These are phyloP conservation scores for Erigeron philadelphicus DNA, from an alignment of 140 eudicot species.

Conservation along the genomic window DNA sequence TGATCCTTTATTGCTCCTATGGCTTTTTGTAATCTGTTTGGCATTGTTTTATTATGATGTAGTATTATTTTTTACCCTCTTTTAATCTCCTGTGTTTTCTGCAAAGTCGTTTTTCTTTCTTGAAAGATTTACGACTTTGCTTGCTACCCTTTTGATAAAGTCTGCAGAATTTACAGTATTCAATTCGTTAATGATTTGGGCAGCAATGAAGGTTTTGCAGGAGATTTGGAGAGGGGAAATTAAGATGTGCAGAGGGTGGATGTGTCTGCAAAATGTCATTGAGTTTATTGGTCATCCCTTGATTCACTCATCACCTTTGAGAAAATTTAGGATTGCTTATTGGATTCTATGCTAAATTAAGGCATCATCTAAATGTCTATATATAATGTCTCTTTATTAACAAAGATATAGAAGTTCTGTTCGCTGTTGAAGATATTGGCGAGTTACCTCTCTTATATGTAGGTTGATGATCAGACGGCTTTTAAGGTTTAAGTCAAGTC, in stretches of 20 bases:
- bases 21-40: constrained; percentile 54
- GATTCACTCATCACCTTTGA: constrained; percentile 29
- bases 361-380: not conserved
- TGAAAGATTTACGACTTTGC: constrained; percentile 4
- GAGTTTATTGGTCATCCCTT: constrained; percentile 16
- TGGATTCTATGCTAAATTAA: not conserved
- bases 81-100: not conserved
- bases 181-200: constrained; percentile 2
- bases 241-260: constrained; percentile 5
- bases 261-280: not conserved
- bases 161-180: not conserved
- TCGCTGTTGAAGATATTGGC: no score
- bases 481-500: not conserved
- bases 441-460: no score
- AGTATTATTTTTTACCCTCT: not conserved
- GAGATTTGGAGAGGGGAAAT: constrained; percentile 6
- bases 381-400: not conserved
- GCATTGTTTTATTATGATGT: constrained; percentile 29
- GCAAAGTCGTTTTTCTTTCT: not conserved
- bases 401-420: not conserved
- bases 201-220: constrained; percentile 9
- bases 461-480: not conserved
- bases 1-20: constrained; percentile 63
- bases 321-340: not conserved
- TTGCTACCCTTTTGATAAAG: constrained; percentile 2